A percentile compares a stretch with the other conserved stretches of the same genome.
phyloP scores from a whole-genome alignment of 192 early-diverging fungal genomes.

The Coemansia sp. region DNA sequence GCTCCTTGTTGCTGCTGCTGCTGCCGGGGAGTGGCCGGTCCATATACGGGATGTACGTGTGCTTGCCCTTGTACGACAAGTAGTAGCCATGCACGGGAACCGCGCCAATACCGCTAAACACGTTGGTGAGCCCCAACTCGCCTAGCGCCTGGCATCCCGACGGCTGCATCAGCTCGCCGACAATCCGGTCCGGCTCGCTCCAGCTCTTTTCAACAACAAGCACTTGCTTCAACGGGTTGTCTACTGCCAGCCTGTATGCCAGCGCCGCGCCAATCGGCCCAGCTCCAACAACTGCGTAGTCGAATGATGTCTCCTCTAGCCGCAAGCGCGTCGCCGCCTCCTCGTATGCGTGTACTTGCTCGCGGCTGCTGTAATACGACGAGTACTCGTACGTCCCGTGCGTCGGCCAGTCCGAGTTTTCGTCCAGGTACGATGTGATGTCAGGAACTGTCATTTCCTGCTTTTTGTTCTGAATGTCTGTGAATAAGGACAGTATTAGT shows the following conservation, averaged over 20 bases:
- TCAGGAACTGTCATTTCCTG: not conserved
- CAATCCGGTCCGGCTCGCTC: constrained; percentile 94
- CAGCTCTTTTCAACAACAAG: constrained; percentile 78
- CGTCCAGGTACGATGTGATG: constrained; percentile 18
- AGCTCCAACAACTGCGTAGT: constrained; percentile 89
- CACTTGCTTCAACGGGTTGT: constrained; percentile 66
- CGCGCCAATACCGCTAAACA: constrained; percentile 80
- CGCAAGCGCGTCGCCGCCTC: not conserved
- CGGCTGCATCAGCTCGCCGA: constrained; percentile 96
- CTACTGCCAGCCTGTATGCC: constrained; percentile 74
- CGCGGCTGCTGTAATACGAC: constrained; percentile 25
- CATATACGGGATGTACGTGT: constrained; percentile 77
- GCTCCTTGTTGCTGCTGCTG: not conserved
- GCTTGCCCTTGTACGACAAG: constrained; percentile 67
- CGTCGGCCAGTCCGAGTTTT: constrained; percentile 47
- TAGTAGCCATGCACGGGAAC: constrained; percentile 85
- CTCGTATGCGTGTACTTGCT: constrained; percentile 9
- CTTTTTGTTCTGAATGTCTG: not conserved
- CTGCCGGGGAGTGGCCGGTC: constrained; percentile 28
- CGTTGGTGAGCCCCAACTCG: constrained; percentile 73
- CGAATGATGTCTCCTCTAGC: constrained; percentile 48
- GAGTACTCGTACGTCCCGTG: constrained; percentile 41
- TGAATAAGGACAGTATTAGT: not conserved
- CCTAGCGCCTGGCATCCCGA: constrained; percentile 85
- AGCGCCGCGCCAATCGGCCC: constrained; percentile 91